Percentiles rank a stretch among this genome's conserved stretches.
These are phyloP conservation scores for Sporisorium sorghi DNA, from an alignment of 1,284 basidiomycete genomes.

Conservation along the genomic window DNA sequence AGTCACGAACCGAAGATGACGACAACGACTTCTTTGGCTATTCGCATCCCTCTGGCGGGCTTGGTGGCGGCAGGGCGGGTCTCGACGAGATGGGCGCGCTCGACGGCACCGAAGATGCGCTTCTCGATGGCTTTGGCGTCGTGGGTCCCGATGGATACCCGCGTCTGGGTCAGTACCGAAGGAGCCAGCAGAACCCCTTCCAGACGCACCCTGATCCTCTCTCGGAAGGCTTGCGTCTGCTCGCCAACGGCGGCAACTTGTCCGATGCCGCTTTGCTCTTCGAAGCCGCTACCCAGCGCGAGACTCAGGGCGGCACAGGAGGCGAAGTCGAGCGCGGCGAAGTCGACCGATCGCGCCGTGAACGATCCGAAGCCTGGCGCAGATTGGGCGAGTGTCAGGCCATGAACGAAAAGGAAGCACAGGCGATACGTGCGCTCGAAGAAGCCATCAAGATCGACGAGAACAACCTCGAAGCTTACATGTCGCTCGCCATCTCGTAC, in stretches of 20 bases:
- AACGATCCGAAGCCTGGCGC: conserved; percentile 86
- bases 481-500: conserved; percentile 86
- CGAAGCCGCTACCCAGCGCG: conserved; percentile 78
- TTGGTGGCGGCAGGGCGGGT: conserved; percentile 56
- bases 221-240: conserved; percentile 74
- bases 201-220: conserved; percentile 73
- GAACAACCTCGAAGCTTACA: conserved; percentile 75
- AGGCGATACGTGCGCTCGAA: conserved; percentile 74
- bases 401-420: conserved; percentile 85
- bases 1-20: conserved; percentile 75
- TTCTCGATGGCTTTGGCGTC: conserved; percentile 59
- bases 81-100: conserved; percentile 59
- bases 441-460: conserved; percentile 75
- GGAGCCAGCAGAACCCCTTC: conserved; percentile 75
- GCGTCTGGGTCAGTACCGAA: conserved; percentile 60
- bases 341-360: conserved; percentile 58
- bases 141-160: conserved; percentile 65
- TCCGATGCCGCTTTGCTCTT: conserved; percentile 85
- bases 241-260: conserved; percentile 82
- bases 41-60: conserved; percentile 63
- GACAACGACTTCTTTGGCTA: conserved; percentile 70
- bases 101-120: conserved; percentile 62
- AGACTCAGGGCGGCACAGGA: conserved; percentile 43
- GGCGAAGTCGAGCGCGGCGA: conserved; percentile 79
- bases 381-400: conserved; percentile 91